phyloP scores from a whole-genome alignment of 371 early-diverging fungal species.

The Haplosporangium sp. region DNA sequence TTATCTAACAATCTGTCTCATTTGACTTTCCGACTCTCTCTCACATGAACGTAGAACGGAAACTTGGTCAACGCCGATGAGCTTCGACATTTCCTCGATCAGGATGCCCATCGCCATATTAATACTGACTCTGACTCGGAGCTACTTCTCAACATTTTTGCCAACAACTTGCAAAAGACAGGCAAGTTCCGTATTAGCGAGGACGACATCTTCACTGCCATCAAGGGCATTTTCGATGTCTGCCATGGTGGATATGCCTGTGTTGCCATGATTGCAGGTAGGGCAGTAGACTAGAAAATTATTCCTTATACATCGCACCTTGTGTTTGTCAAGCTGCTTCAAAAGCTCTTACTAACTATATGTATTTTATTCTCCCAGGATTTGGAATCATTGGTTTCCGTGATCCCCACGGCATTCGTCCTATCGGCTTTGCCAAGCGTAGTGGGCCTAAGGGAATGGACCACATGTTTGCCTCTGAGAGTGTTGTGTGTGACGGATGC shows the following conservation, averaged over 20 bases:
- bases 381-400: constrained; percentile 92
- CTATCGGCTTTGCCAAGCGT: constrained; percentile 91
- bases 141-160: constrained; percentile 95
- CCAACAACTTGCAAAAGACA: constrained; percentile 90
- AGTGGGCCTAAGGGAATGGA: constrained; percentile 74
- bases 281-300: background rate
- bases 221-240: constrained; percentile 82
- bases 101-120: constrained; percentile 96
- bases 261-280: constrained; percentile 95
- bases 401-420: constrained; percentile 97
- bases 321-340: background rate
- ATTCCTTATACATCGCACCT: background rate
- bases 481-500: constrained; percentile 90
- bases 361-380: constrained; percentile 44
- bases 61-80: constrained; percentile 95
- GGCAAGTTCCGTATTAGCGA: constrained; percentile 96
- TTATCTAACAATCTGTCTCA: background rate
- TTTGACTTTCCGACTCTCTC: constrained; percentile 5
- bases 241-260: constrained; percentile 95
- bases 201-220: constrained; percentile 96
- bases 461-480: constrained; percentile 97
- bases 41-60: constrained; percentile 80
- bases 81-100: constrained; percentile 87
- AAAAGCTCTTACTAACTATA: background rate
- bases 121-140: constrained; percentile 99